Base-by-base conservation (phyloP, 371 early-diverging fungal species). In the Fennellomyces sp. region DNA sequence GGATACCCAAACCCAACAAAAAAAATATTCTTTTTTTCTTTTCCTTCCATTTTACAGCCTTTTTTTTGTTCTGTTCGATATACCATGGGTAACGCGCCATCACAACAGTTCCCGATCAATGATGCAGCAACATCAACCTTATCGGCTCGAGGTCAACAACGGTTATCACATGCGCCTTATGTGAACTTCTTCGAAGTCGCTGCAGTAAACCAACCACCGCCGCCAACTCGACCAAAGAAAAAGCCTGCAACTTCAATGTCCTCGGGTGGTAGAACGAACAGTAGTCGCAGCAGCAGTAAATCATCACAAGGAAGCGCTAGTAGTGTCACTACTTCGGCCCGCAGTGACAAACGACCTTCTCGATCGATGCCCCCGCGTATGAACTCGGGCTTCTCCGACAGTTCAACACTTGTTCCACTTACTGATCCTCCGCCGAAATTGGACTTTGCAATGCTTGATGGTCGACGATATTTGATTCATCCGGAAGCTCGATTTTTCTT, bases 51-150 rank as follows among this genome's bases (percentile, higher is more conserved):
- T 12, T 36, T 27, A 28, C 33, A 23, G 11, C 50, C 19, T 45
- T 39, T 56, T 29, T 61, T 49, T 35, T 29, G 15, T 27, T 23
- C 31, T 21, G 17, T 50, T 29, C 15, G 12, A 15, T 27, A 8
- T 41, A 28, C 49, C 38, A 66, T 66, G 67, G 67, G 67, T 27
- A 61, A 66, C 51, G 57, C 59, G 48, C 60, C 62, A 30, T 66
- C 67, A 17, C 62, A 62, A 8, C 67, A 17, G 11, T 35, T 11
- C 21, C 58, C 33, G 25, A 27, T 64, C 1, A 55, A 62, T 12
- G 58, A 62, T 54, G 62, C 56, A 15, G 63, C 55, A 10, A 41
- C 47, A 13, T 54, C 60, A 39, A 65, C 54, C 17, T 36, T 66
- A 42, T 57, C 67, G 15, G 56, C 50, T 35, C 53, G 59, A 29